Conservation (phyloP, 139 green algal species). For the Dunaliella primolecta region DNA sequence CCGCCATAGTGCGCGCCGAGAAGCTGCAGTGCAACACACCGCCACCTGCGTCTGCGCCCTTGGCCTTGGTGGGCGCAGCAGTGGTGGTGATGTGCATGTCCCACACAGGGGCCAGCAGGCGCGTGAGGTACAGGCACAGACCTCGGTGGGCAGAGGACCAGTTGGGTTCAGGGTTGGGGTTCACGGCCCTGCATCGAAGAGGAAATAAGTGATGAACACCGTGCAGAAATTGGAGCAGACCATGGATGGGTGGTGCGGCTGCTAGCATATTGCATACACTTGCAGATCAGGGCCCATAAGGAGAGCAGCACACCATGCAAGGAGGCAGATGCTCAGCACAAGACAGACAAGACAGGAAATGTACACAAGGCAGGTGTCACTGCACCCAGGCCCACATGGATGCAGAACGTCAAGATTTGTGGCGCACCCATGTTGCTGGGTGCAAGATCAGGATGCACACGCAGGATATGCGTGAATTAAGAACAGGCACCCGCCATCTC, state of each 20-base stretch:
- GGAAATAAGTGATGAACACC: neutral
- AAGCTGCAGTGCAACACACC: constrained; percentile 28
- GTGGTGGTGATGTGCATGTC: constrained; percentile 43
- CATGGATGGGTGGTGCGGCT: neutral
- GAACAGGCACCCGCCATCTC: no score
- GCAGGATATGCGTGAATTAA: no score
- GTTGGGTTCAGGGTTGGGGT: constrained; percentile 70
- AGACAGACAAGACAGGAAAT: neutral
- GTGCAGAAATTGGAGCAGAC: neutral
- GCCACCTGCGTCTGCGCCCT: neutral
- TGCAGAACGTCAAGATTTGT: no score
- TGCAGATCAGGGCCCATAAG: neutral
- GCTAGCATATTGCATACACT: neutral
- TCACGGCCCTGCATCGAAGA: constrained; percentile 32
- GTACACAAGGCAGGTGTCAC: no score
- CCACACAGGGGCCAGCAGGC: constrained; percentile 77
- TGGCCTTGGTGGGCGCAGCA: constrained; percentile 16
- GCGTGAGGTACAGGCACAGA: constrained; percentile 67
- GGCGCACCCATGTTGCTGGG: no score
- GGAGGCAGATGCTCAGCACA: constrained; percentile 11
- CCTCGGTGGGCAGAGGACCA: constrained; percentile 79
- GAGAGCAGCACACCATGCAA: constrained; percentile 42
- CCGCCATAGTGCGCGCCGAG: constrained; percentile 22
- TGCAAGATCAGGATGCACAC: no score
- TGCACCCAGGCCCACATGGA: no score